phyloP scores from a whole-genome alignment of 495 filamentous ascomycete genomes.

The Penicillium odoratum region DNA sequence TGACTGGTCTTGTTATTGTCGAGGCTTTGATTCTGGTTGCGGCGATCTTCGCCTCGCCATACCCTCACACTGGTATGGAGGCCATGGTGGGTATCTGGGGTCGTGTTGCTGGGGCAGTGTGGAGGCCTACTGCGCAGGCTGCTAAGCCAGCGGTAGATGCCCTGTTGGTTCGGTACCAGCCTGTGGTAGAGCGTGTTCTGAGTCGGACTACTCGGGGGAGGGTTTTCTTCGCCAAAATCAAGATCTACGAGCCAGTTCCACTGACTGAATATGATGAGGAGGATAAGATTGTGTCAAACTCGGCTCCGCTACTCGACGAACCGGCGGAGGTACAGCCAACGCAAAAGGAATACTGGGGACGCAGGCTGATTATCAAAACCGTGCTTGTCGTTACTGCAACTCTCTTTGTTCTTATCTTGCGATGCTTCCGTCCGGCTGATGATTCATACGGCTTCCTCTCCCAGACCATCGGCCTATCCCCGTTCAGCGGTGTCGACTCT shows the following conservation, averaged over 20 bases:
- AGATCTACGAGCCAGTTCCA: conserved; percentile 23
- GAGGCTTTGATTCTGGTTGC: conserved; percentile 25
- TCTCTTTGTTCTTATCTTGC: conserved; percentile 18
- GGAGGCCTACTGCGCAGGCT: conserved; percentile 6
- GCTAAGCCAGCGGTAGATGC: background rate
- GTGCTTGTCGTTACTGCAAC: conserved; percentile 19
- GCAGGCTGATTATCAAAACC: conserved; percentile 10
- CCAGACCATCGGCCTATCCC: conserved; percentile 21
- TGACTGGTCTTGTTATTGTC: conserved; percentile 39
- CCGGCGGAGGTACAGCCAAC: conserved; percentile 2
- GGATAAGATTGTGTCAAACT: conserved; percentile 19
- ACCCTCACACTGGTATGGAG: conserved; percentile 24
- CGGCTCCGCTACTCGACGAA: conserved; percentile 16
- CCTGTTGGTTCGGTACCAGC: background rate
- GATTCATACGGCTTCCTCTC: conserved; percentile 27
- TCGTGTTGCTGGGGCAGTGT: conserved; percentile 19
- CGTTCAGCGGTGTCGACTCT: conserved; percentile 24
- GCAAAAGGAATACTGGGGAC: background rate
- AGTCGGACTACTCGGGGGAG: conserved; percentile 14
- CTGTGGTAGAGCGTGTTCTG: background rate
- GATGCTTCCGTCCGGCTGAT: conserved; percentile 19
- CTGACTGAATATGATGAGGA: conserved; percentile 28
- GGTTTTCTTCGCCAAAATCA: conserved; percentile 23
- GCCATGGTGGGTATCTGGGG: conserved; percentile 26
- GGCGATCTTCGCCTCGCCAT: conserved; percentile 25